Evolutionary conservation across 805 yeast species (phyloP), one percentile per base, ranked within the genome.

Genomic region (Yamadazyma tumulicola): DNA sequence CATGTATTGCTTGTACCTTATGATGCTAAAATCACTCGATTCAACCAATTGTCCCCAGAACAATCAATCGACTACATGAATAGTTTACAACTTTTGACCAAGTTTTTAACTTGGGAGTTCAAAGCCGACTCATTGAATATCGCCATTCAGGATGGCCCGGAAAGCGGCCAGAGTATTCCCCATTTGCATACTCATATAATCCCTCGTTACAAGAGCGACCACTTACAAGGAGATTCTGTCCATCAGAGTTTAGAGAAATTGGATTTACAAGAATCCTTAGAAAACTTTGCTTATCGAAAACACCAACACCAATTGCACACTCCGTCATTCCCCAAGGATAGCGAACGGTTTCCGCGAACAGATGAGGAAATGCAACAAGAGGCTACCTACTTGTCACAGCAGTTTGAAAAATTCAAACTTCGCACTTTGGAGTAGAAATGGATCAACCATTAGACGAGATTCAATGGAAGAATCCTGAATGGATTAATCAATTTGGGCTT

Each of bases 391-490:
- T 59, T 88, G 32, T 47, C 51, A n/a, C 44, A 46, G 3, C 72
- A 72, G 37, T 47, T 78, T 19, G 51, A 51, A 3, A 55, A 61
- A 36, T 26, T 26, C 27, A 6, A 26, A 26, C n/a, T n/a, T 28
- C 22, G 22, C 31, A 28, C 31, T 9, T 26, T 13, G 18, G n/a
- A 7, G n/a, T 25, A 10, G 6, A 11, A 15, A 24, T 32, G 26
- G 40, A 37, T 24, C 29, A 32, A 14, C 33, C 27, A n/a, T 42
- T 44, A 16, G 97, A 89, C 53, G 97, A 91, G 51, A 72, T 93
- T 26, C 97, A 89, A 57, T 93, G 98, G 98, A 77, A 89, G 46
- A 82, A 93, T 3, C 97, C 98, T 1, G 98, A 93, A 58, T 93
- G 96, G 94, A 87, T 93, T 44, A 95, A 88, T 54, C 75, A 81